Evolutionary conservation across 2,329 filamentous ascomycete species (phyloP), one percentile per base, ranked within the genome.

Genomic region (Penicillium glabrum): DNA sequence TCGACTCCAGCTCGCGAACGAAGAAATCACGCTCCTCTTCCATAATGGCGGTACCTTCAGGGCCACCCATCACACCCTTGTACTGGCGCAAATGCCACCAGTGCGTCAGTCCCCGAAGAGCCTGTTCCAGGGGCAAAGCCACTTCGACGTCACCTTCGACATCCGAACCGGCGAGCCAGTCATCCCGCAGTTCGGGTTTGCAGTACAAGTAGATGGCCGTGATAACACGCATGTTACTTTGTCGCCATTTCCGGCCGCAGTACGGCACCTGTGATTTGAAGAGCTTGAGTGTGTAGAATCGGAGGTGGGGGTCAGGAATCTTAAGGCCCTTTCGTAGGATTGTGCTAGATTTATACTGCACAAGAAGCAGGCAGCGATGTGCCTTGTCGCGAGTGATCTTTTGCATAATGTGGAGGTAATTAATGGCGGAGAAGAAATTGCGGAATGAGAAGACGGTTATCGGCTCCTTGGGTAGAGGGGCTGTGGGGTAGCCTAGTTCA

Each of bases 241-340:
- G 95, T 14, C 95, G 88, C 95, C 95, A 99, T 78, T 99, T 99
- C 44, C 95, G 88, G 23, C 95, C 93, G 74, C 93, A 98, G 80
- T 96, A 99, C 1, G 95, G 95, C 5, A 99, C 95, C 75, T 99
- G 95, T 59, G 92, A 95, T 76, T 99, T 99, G 86, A 98, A 98
- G 0, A 99, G 83, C 77, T 99, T 99, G 65, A 99, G 85, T 0
- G 95, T 96, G 79, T 98, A 98, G 44, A 96, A 86, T 6, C 95
- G 87, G 41, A 99, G 82, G 68, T 91, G 85, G 2, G 88, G 88
- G 69, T 99, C 91, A 0, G 93, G 93, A 23, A 97, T 89, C 65
- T 95, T 93, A 16, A 99, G 85, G 6, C 90, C 88, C 74, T 96
- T 97, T 67, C 92, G 89, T 26, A 99, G 84, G 66, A 97, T 96